Percentiles rank a stretch among this genome's conserved stretches.
phyloP scores from a whole-genome alignment of 1,139 yeast genomes.

The Insectozyma bohioensis region DNA sequence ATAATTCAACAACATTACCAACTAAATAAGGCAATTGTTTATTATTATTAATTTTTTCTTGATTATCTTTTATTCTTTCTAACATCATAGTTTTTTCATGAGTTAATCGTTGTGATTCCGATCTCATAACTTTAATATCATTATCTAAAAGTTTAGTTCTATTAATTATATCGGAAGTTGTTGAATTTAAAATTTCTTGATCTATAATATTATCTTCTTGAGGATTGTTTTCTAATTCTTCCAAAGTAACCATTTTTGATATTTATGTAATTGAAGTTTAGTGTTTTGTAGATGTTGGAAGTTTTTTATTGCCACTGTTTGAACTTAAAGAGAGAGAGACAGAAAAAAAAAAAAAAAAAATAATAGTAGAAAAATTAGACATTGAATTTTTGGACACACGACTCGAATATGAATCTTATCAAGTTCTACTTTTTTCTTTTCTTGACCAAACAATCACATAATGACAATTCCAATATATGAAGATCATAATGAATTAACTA shows the following conservation, averaged over 20 bases:
- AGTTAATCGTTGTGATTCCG: conserved; percentile 84
- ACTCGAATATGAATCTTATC: neutral
- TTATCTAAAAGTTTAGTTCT: conserved; percentile 88
- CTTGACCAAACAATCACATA: no score
- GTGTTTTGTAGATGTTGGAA: no score
- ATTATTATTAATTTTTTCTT: conserved; percentile 93
- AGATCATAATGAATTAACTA: conserved; percentile 17
- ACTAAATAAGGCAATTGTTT: conserved; percentile 94
- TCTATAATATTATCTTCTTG: conserved; percentile 60
- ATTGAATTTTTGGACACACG: conserved; percentile 6
- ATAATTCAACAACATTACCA: conserved; percentile 94
- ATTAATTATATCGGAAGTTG: conserved; percentile 82
- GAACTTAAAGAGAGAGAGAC: neutral
- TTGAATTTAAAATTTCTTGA: conserved; percentile 73
- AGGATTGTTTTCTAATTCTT: conserved; percentile 56
- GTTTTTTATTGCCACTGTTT: conserved; percentile 9
- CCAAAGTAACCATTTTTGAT: conserved; percentile 59
- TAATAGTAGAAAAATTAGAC: neutral
- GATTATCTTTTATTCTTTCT: conserved; percentile 93
- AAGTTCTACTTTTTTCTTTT: no score
- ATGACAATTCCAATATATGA: conserved; percentile 11
- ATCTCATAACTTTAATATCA: conserved; percentile 93
- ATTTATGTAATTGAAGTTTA: no score
- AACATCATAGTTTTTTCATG: conserved; percentile 93
- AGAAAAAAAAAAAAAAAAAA: conserved; percentile 1